Evolutionary conservation across 257 asterid species (phyloP), one percentile per base, ranked within the genome.

Genomic region (Nicotiana attenuata): DNA sequence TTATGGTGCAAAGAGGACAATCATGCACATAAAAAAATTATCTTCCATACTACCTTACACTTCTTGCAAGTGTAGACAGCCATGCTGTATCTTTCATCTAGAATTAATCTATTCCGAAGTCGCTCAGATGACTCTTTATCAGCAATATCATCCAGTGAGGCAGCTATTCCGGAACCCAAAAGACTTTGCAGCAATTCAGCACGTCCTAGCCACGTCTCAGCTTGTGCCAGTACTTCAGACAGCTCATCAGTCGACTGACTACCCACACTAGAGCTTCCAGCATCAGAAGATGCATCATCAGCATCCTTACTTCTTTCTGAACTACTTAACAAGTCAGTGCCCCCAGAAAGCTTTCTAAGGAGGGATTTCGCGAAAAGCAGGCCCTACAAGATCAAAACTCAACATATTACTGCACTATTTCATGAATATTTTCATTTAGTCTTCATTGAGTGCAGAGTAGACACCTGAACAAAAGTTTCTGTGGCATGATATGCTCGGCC

Each of bases 401-500:
- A 82, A 78, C 33, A 83, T 47, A 65, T 87, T 60, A 73, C 67
- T 61, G 33, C 55, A 80, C 73, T 22, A 69, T 29, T 38, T 50
- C 80, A 76, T 15, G 55, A 56, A 59, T 78, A 68, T 55, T 59
- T 15, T 60, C 56, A 41, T 81, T 65, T 80, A 63, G 82, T 65
- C 88, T 68, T 83, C 5, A 82, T 80, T 31, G 73, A 69, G 45
- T 71, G 78, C 82, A 53, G 83, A 86, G 64, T 63, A 77, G 65
- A 85, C 63, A 95, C 99, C 98, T 95, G 97, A 73, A 96, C 99
- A 85, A 92, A 91, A 83, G 96, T 92, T 92, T 96, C 99, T 13
- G 98, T 96, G 81, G 97, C 98, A 84, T 92, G 97, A 89, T 96
- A 96, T 85, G 97, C 99, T 80, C 96, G 92, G 76, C 99, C 98